Conservation (phyloP, 352 stramenopile genomes). For the Pythium sukuiense region DNA sequence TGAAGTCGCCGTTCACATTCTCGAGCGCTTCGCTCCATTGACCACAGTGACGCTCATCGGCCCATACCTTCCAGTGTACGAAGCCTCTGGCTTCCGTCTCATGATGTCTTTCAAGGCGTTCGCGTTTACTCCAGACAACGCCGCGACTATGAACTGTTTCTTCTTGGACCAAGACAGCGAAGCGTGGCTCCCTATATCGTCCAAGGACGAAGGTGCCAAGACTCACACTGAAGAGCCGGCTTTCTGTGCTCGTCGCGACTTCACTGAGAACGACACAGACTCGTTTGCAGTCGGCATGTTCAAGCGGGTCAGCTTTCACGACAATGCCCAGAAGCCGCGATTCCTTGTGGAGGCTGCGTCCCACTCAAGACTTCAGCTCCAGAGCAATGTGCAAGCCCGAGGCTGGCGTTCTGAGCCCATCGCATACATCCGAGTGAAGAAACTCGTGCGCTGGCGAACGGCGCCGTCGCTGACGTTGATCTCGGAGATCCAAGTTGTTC, state of each 20-base stretch:
- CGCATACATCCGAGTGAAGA: not conserved
- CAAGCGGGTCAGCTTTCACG: not conserved
- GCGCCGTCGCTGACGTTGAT: slow-evolving; percentile 11
- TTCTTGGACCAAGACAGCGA: slow-evolving; percentile 9
- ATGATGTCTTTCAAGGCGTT: slow-evolving; percentile 22
- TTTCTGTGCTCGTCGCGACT: slow-evolving; percentile 11
- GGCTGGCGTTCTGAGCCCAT: slow-evolving; percentile 11
- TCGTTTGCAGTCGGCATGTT: slow-evolving; percentile 10
- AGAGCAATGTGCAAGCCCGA: not conserved
- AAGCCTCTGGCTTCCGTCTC: slow-evolving; percentile 3
- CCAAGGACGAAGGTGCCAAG: not conserved
- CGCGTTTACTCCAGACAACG: not conserved
- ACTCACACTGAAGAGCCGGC: not conserved
- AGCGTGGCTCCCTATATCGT: not conserved
- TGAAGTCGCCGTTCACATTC: slow-evolving; percentile 12
- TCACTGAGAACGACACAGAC: not conserved
- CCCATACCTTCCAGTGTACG: not conserved
- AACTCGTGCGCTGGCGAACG: not conserved
- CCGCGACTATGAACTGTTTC: slow-evolving; percentile 15
- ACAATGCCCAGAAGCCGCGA: not conserved
- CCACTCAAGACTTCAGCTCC: not conserved
- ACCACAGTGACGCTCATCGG: slow-evolving; percentile 7
- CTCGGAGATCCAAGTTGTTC: not conserved
- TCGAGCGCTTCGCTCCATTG: slow-evolving; percentile 17
- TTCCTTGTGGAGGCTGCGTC: slow-evolving; percentile 6